phyloP scores from a whole-genome alignment of 768 basidiomycete genomes.

The Psilocybe azurescens region DNA sequence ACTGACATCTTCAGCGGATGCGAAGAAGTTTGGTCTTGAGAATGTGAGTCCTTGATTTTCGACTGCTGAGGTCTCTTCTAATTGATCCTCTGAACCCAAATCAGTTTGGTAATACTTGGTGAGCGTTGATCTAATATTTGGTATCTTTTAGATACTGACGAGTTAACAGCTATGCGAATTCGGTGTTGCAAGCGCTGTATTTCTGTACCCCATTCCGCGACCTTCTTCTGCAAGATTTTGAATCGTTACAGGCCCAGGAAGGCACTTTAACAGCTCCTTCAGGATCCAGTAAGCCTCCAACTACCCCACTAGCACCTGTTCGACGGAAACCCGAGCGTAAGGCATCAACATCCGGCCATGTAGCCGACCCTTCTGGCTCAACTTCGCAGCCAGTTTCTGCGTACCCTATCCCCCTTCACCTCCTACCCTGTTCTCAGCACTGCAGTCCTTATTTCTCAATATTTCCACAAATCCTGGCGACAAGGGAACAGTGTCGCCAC shows the following conservation, averaged over 20 bases:
- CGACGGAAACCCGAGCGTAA: slow-evolving; percentile 68
- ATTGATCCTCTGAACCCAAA: slow-evolving; percentile 8
- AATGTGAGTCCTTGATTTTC: slow-evolving; percentile 68
- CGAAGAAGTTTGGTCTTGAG: slow-evolving; percentile 94
- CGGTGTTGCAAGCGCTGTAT: slow-evolving; percentile 97
- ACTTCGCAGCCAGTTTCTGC: slow-evolving; percentile 34
- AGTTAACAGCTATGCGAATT: slow-evolving; percentile 88
- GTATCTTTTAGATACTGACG: slow-evolving; percentile 19
- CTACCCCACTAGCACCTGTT: slow-evolving; percentile 37
- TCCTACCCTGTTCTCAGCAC: slow-evolving; percentile 86
- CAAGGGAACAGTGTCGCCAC: slow-evolving; percentile 87
- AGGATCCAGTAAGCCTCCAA: slow-evolving; percentile 32
- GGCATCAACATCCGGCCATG: slow-evolving; percentile 31
- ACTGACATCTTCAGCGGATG: slow-evolving; percentile 62
- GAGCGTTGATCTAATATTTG: slow-evolving; percentile 23
- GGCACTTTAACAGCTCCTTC: slow-evolving; percentile 29
- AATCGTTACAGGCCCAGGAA: slow-evolving; percentile 49
- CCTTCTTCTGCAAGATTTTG: slow-evolving; percentile 76
- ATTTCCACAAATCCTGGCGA: slow-evolving; percentile 81
- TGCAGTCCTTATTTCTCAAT: slow-evolving; percentile 88
- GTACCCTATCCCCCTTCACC: slow-evolving; percentile 58
- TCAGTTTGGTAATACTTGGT: slow-evolving; percentile 98
- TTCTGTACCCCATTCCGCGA: slow-evolving; percentile 94
- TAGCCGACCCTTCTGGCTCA: slow-evolving; percentile 30
- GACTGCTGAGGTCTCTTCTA: background rate